Conservation (phyloP, 192 early-diverging fungal genomes). For the Funneliformis geosporum region DNA sequence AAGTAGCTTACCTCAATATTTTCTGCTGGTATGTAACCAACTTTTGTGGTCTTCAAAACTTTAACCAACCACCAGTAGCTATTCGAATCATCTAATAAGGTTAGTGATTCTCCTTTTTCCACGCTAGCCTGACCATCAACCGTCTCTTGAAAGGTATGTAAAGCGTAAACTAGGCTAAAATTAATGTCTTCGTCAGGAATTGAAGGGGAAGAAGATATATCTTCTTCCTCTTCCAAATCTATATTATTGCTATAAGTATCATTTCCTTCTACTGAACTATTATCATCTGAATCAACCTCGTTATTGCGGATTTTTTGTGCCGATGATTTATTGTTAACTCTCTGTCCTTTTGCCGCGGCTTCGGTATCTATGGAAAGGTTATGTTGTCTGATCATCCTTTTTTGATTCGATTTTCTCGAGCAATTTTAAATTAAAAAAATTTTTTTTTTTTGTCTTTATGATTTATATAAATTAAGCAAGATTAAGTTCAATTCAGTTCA, state of each 20-base stretch:
- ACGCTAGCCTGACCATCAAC: slow-evolving; percentile 86
- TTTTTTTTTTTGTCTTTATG: not conserved
- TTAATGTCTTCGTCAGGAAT: slow-evolving; percentile 70
- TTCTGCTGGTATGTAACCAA: slow-evolving; percentile 89
- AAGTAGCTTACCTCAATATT: slow-evolving; percentile 68
- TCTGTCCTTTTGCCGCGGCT: slow-evolving; percentile 10
- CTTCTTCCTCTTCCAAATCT: slow-evolving; percentile 46
- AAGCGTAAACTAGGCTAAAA: slow-evolving; percentile 77
- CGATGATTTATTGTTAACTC: not conserved
- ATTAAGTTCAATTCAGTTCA: no score
- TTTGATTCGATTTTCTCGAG: not conserved
- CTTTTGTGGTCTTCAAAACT: slow-evolving; percentile 66
- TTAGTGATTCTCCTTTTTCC: slow-evolving; percentile 74
- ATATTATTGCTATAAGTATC: slow-evolving; percentile 41
- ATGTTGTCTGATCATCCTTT: slow-evolving; percentile 19
- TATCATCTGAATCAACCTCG: not conserved
- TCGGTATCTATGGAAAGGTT: slow-evolving; percentile 28
- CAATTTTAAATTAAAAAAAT: not conserved
- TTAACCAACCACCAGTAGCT: slow-evolving; percentile 82
- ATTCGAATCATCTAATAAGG: slow-evolving; percentile 80
- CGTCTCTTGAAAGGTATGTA: slow-evolving; percentile 83
- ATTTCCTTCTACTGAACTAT: not conserved
- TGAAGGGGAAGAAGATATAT: slow-evolving; percentile 43
- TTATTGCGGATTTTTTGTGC: not conserved
- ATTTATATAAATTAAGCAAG: not conserved